These are phyloP conservation scores for Neurospora sp. DNA, from an alignment of 495 filamentous ascomycete species.

Conservation along the genomic window DNA sequence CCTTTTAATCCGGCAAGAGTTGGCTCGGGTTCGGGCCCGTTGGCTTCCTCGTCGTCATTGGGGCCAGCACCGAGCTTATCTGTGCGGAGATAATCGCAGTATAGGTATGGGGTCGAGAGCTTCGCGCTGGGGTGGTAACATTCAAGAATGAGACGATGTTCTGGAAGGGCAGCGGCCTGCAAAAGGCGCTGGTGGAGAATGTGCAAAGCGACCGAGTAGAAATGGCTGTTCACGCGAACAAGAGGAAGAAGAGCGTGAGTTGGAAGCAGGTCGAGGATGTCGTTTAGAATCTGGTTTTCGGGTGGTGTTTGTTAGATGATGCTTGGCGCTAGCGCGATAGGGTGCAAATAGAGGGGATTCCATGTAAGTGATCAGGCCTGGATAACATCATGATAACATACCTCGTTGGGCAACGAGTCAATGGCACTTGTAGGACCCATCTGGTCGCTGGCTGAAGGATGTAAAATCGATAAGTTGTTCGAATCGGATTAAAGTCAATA, in stretches of 20 bases:
- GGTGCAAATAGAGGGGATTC: not conserved
- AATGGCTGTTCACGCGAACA: slow-evolving; percentile 50
- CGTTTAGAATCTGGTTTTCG: slow-evolving; percentile 50
- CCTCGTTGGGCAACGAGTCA: slow-evolving; percentile 36
- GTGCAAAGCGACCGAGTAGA: slow-evolving; percentile 57
- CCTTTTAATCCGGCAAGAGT: slow-evolving; percentile 23
- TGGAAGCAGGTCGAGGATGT: slow-evolving; percentile 51
- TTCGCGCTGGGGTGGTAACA: slow-evolving; percentile 67
- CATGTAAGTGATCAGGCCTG: not conserved
- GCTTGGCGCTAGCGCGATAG: not conserved
- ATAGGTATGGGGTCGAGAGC: slow-evolving; percentile 56
- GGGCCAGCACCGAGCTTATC: slow-evolving; percentile 35
- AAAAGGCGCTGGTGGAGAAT: slow-evolving; percentile 58
- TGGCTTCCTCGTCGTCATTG: slow-evolving; percentile 24
- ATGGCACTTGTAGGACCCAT: slow-evolving; percentile 24
- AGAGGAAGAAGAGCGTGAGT: slow-evolving; percentile 53
- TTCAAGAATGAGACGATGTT: slow-evolving; percentile 62
- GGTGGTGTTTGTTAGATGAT: slow-evolving; percentile 4
- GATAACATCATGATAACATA: slow-evolving; percentile 6
- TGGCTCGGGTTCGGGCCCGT: slow-evolving; percentile 1
- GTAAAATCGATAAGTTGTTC: not conserved
- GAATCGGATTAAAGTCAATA: not conserved
- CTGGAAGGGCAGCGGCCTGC: slow-evolving; percentile 42
- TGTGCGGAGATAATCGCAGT: slow-evolving; percentile 58
- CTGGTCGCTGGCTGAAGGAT: not conserved